Conservation (phyloP, 345 rosid species). For the Pistacia vera region DNA sequence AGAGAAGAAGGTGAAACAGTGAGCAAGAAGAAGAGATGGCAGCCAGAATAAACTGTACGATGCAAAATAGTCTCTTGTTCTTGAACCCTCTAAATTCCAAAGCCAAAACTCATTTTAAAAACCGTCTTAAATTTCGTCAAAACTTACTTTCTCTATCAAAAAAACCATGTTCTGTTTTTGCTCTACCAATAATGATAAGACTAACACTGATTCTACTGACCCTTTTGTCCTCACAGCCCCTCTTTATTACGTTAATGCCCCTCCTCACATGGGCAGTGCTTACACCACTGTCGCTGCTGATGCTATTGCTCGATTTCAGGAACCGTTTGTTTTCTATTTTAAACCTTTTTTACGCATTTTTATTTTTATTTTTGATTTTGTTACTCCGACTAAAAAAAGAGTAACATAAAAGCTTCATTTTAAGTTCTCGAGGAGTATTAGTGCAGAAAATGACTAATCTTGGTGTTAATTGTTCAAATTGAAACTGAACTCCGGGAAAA, state of each 20-base stretch:
- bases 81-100: slow-evolving; percentile 47
- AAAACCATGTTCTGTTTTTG: slow-evolving; percentile 47
- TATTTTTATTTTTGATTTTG: neutral
- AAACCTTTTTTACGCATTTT: neutral
- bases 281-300: slow-evolving; percentile 97
- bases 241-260: slow-evolving; percentile 94
- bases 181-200: slow-evolving; percentile 27
- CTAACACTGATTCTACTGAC: slow-evolving; percentile 14
- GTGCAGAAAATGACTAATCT: neutral
- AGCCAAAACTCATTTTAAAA: slow-evolving; percentile 43
- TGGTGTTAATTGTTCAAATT: neutral
- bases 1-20: neutral
- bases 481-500: neutral
- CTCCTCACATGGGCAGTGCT: slow-evolving; percentile 99
- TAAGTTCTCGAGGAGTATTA: neutral
- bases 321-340: slow-evolving; percentile 11
- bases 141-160: slow-evolving; percentile 30
- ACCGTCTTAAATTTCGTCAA: slow-evolving; percentile 42
- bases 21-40: slow-evolving; percentile 42
- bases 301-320: slow-evolving; percentile 95
- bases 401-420: neutral
- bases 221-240: slow-evolving; percentile 89
- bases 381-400: neutral
- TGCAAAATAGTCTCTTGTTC: slow-evolving; percentile 57
- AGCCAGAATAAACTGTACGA: slow-evolving; percentile 59